Base-by-base conservation (phyloP, 345 rosid species). In the Syzygium aromaticum region DNA sequence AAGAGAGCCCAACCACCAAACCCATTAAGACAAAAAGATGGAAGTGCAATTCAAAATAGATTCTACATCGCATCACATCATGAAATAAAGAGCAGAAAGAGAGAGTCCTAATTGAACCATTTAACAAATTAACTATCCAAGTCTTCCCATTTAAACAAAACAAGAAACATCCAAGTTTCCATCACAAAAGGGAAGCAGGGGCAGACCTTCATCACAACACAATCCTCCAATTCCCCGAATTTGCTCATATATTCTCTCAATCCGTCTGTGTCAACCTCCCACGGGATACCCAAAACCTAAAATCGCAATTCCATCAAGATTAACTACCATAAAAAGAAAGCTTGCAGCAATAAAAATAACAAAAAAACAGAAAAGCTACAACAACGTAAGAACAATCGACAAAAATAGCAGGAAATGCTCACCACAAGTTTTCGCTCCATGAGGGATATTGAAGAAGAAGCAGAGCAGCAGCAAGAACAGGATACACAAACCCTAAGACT, bases 241-340 rank as follows among this genome's bases (percentile, higher is more conserved):
- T 96, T 98, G 84, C 88, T 89, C 99, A 98, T 98, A 89, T 98
- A 98, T 80, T 96, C 97, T 89, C 93, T 93, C 92, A 98, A 92
- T 73, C 99, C 99, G 51, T 95, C 97, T 4, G 99, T 95, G 87
- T 95, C 98, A 78, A 98, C 94, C 54, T 96, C 99, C 99, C 99
- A 96, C 0, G 99, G 99, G 88, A 96, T 98, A 54, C 99, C 99
- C 94, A 98, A 88, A 88, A 98, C 98, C 99, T 95, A 84, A 85
- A 78, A 78, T 53, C 57, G 80, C 51, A 67, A 67, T 73, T 19
- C 46, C 80, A 73, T 73, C 10, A 0, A 73, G 80, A 73, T 9
- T 11, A 73, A 30, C 9, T 33, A 11, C 28, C 63, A 57, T 25
- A n/a, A 57, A 4, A 57, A 10, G 46, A 11, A 57, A 23, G 28